Conservation (phyloP, 768 basidiomycete genomes). For the Boletus subparvulus region DNA sequence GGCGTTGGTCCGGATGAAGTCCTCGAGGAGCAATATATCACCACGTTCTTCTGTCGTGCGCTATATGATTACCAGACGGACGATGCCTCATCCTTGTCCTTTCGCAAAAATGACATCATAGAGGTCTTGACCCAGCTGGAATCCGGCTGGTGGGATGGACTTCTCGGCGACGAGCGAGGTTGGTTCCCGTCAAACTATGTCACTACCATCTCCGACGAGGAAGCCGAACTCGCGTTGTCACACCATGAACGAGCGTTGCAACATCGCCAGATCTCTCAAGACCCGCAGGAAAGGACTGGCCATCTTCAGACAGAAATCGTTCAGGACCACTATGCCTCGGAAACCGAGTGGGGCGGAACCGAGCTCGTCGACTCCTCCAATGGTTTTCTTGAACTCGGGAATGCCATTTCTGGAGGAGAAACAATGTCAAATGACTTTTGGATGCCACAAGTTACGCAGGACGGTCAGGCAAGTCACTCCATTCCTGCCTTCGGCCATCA, state of each 20-base stretch:
- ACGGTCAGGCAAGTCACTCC: conserved; percentile 68
- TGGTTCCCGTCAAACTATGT: conserved; percentile 99
- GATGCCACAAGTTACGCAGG: conserved; percentile 81
- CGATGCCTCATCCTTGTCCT: conserved; percentile 87
- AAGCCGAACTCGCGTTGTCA: conserved; percentile 67
- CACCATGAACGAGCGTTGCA: conserved; percentile 16
- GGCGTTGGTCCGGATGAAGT: conserved; percentile 29
- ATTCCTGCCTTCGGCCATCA: background rate
- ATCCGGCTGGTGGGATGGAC: conserved; percentile 98
- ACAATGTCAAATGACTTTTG: conserved; percentile 74
- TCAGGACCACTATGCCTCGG: conserved; percentile 35
- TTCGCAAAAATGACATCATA: conserved; percentile 84
- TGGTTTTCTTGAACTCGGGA: conserved; percentile 34
- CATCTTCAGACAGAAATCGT: conserved; percentile 12
- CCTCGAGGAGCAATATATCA: conserved; percentile 58
- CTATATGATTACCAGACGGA: conserved; percentile 89
- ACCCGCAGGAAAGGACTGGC: conserved; percentile 11
- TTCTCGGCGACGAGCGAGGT: conserved; percentile 85
- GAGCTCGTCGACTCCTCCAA: conserved; percentile 37
- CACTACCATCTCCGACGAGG: conserved; percentile 70
- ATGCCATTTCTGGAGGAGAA: conserved; percentile 26
- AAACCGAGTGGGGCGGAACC: conserved; percentile 46
- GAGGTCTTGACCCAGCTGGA: conserved; percentile 90
- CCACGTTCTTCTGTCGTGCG: conserved; percentile 85
- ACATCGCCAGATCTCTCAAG: conserved; percentile 11